These are phyloP conservation scores for Helicostylum pulchrum DNA, from an alignment of 192 early-diverging fungal species.

Conservation along the genomic window DNA sequence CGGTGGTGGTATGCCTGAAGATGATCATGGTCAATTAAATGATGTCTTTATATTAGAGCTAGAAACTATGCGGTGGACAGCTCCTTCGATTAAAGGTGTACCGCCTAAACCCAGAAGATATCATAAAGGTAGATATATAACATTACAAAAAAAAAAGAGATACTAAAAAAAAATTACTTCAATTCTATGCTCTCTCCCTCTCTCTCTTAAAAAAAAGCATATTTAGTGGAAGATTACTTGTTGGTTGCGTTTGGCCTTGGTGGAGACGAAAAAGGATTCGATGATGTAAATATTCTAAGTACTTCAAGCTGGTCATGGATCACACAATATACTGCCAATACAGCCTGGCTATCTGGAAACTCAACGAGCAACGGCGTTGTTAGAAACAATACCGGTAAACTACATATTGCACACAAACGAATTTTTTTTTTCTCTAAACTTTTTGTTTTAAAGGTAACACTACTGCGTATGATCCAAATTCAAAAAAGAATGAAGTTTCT, in stretches of 20 bases:
- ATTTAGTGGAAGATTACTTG: constrained; percentile 27
- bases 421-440: not conserved
- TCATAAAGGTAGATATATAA: constrained; percentile 23
- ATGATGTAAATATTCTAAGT: constrained; percentile 25
- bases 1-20: constrained; percentile 25
- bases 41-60: constrained; percentile 29
- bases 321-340: constrained; percentile 26
- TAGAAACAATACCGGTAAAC: constrained; percentile 10
- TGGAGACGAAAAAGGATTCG: constrained; percentile 4
- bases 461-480: not conserved
- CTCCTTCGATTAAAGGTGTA: constrained; percentile 22
- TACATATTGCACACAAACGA: not conserved
- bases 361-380: not conserved
- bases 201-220: constrained; percentile 3
- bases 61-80: constrained; percentile 21
- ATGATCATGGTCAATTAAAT: constrained; percentile 19
- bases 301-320: constrained; percentile 25
- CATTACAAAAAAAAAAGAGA: not conserved
- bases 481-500: not conserved
- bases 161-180: not conserved
- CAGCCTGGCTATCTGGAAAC: constrained; percentile 6
- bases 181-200: not conserved
- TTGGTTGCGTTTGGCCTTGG: constrained; percentile 25
- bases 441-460: not conserved
- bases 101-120: constrained; percentile 31